Percentiles rank a stretch among this genome's conserved stretches.
These are phyloP conservation scores for Ceratopteris richardii DNA, from an alignment of 75 land plant species.

Conservation along the genomic window DNA sequence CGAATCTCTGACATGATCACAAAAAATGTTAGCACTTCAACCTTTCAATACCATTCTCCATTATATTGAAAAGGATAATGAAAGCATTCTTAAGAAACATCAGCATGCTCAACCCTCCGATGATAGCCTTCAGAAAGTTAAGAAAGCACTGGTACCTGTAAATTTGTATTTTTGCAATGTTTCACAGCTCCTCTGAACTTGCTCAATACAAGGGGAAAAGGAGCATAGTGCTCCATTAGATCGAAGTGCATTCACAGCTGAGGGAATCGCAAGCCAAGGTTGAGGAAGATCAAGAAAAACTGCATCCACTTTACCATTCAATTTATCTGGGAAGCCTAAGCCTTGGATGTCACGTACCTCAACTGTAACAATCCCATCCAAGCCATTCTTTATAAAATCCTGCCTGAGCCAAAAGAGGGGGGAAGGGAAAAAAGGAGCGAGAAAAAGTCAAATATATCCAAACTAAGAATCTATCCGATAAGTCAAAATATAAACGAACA, in stretches of 20 bases:
- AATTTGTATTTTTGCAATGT: slow-evolving; percentile 21
- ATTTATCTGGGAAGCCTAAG: slow-evolving; percentile 69
- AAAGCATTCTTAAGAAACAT: neutral
- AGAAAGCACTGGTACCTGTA: slow-evolving; percentile 16
- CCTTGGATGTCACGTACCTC: slow-evolving; percentile 88
- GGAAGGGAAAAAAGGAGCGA: too few species aligned
- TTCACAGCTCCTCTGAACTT: slow-evolving; percentile 70
- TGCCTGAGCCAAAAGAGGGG: slow-evolving; percentile 34
- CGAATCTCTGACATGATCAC: slow-evolving; percentile 50
- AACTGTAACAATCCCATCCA: slow-evolving; percentile 40
- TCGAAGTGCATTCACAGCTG: slow-evolving; percentile 53
- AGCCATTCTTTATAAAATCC: slow-evolving; percentile 44
- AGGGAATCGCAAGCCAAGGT: slow-evolving; percentile 89
- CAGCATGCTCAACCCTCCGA: neutral
- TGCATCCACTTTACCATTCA: slow-evolving; percentile 48
- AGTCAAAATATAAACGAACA: too few species aligned
- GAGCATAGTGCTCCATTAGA: slow-evolving; percentile 72
- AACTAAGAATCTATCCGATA: too few species aligned
- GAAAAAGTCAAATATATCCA: too few species aligned
- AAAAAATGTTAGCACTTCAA: too few species aligned
- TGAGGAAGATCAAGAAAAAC: slow-evolving; percentile 91
- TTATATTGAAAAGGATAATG: neutral
- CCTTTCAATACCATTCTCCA: too few species aligned
- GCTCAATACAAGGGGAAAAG: slow-evolving; percentile 97
- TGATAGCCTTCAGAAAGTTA: neutral